Conservation (phyloP, 1,139 yeast species). For the Scheffersomyces insectosa region DNA sequence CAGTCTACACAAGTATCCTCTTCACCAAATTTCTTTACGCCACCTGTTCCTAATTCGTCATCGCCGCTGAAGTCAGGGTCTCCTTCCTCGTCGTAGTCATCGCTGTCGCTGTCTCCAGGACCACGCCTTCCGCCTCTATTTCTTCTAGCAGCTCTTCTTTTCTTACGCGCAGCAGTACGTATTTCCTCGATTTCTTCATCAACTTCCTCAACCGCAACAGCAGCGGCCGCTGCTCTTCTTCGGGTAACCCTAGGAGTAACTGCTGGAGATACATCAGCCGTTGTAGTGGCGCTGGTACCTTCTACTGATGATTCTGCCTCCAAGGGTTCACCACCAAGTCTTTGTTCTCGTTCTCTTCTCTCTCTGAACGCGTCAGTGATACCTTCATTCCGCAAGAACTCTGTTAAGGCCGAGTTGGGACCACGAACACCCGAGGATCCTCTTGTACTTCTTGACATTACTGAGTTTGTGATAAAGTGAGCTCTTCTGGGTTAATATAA, state of each 20-base stretch:
- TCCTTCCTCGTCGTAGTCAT: constrained; percentile 31
- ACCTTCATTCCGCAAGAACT: constrained; percentile 76
- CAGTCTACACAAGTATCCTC: constrained; percentile 61
- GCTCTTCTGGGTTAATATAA: too few relatives aligned
- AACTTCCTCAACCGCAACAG: constrained; percentile 10
- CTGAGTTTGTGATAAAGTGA: not conserved
- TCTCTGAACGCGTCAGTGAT: constrained; percentile 79
- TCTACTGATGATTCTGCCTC: constrained; percentile 10
- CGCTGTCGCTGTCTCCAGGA: constrained; percentile 20
- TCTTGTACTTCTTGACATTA: constrained; percentile 26
- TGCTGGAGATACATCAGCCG: constrained; percentile 8
- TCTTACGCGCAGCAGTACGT: constrained; percentile 43
- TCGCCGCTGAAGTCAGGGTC: constrained; percentile 30
- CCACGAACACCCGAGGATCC: constrained; percentile 56
- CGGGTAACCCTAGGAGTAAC: constrained; percentile 9
- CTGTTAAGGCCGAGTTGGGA: constrained; percentile 79
- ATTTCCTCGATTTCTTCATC: constrained; percentile 35
- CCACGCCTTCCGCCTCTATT: constrained; percentile 19
- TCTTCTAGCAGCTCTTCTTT: constrained; percentile 30
- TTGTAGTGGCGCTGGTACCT: constrained; percentile 11
- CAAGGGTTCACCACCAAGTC: constrained; percentile 15
- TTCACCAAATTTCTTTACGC: constrained; percentile 44
- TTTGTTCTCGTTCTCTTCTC: constrained; percentile 40
- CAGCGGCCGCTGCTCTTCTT: constrained; percentile 15
- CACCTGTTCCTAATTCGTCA: constrained; percentile 20